Conservation (phyloP, 2,329 filamentous ascomycete genomes). For the Cordyceps javanica region DNA sequence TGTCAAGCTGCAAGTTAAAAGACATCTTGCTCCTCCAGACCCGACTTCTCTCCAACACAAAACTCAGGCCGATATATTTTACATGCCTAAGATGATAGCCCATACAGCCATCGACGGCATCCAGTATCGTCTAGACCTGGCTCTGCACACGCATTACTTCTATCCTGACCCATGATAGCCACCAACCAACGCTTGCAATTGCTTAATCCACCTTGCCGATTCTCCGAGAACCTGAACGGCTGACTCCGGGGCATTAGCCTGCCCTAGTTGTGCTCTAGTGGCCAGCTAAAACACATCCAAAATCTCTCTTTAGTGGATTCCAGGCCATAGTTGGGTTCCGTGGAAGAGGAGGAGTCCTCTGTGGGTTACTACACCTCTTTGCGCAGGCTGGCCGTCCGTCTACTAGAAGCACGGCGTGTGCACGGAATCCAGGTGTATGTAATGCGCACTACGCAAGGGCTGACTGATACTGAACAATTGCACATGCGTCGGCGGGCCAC, state of each 20-base stretch:
- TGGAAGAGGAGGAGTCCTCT: neutral
- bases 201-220: neutral
- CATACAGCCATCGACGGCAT: neutral
- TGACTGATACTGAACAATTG: neutral
- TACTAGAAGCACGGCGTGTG: neutral
- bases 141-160: neutral
- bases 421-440: neutral
- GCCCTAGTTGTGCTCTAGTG: neutral
- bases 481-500: neutral
- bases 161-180: neutral
- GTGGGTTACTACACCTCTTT: neutral
- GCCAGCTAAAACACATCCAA: neutral
- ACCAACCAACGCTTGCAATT: neutral
- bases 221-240: neutral
- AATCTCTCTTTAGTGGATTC: conserved; percentile 1
- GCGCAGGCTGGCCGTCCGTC: neutral
- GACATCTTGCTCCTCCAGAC: neutral
- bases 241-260: neutral
- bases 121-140: no score
- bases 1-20: neutral
- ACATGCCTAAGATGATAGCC: neutral
- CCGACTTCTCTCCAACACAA: neutral
- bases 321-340: neutral
- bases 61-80: neutral
- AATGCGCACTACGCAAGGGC: neutral